A percentile compares a stretch with the other conserved stretches of the same genome.
These are phyloP conservation scores for Fusarium fujikuroi DNA, from an alignment of 2,329 filamentous ascomycete genomes.

Conservation along the genomic window DNA sequence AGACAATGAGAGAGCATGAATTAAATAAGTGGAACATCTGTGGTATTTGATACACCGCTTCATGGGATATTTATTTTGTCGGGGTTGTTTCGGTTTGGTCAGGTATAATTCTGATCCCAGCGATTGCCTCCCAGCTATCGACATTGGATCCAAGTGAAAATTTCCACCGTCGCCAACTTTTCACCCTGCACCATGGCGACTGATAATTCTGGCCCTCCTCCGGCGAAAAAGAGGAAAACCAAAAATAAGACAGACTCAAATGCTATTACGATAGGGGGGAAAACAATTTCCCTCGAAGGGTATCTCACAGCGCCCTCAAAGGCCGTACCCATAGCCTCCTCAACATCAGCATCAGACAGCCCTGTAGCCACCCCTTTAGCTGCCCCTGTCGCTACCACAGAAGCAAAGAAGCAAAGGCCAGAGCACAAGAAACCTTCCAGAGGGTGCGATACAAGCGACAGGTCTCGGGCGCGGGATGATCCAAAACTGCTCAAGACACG, in stretches of 20 bases:
- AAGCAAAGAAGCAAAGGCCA: background rate
- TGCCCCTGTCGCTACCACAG: background rate
- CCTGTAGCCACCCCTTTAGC: slow-evolving; percentile 5
- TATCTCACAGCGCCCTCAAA: slow-evolving; percentile 56
- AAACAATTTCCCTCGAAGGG: slow-evolving; percentile 60
- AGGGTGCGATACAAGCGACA: slow-evolving; percentile 14
- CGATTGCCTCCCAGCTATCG: background rate
- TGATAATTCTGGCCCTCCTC: slow-evolving; percentile 40
- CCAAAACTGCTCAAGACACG: slow-evolving; percentile 59
- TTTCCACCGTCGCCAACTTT: background rate
- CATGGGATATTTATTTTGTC: background rate
- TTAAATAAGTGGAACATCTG: background rate
- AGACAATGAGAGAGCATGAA: background rate
- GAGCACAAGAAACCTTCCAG: slow-evolving; percentile 12
- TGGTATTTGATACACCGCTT: background rate
- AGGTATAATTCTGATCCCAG: background rate
- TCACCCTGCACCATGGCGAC: slow-evolving; percentile 38
- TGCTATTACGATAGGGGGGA: slow-evolving; percentile 59
- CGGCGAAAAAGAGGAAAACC: slow-evolving; percentile 54
- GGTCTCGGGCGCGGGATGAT: slow-evolving; percentile 43
- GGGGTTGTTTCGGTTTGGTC: background rate
- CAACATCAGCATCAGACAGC: slow-evolving; percentile 9
- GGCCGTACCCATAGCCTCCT: background rate
- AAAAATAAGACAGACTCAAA: slow-evolving; percentile 49
- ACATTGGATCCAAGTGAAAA: background rate